These are phyloP conservation scores for Drechmeria coniospora DNA, from an alignment of 2,329 filamentous ascomycete genomes.

Conservation along the genomic window DNA sequence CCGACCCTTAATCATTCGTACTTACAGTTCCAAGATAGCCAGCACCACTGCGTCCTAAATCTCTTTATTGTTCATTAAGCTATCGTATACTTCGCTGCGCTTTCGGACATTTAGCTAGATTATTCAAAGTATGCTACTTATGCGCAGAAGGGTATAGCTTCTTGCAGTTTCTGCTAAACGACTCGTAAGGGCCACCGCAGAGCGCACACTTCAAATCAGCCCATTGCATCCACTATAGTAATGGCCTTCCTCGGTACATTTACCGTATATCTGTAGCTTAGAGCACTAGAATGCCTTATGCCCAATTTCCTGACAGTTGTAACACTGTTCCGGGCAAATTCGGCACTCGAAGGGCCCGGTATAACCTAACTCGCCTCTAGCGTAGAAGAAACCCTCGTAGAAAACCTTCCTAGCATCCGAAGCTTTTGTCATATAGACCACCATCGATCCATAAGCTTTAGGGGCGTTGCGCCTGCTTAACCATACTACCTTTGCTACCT, in stretches of 20 bases:
- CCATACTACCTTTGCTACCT: conserved; percentile 10
- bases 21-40: conserved; percentile 7
- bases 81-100: conserved; percentile 5
- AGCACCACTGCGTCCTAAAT: conserved; percentile 5
- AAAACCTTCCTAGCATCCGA: conserved; percentile 7
- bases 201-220: conserved; percentile 6
- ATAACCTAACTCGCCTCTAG: conserved; percentile 7
- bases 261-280: conserved; percentile 8
- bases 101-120: conserved; percentile 7
- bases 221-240: conserved; percentile 7
- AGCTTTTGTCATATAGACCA: conserved; percentile 8
- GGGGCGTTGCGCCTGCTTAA: conserved; percentile 8
- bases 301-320: conserved; percentile 14
- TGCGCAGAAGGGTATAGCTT: conserved; percentile 7
- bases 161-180: conserved; percentile 9
- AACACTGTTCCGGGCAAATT: conserved; percentile 11
- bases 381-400: conserved; percentile 9
- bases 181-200: conserved; percentile 8
- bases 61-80: conserved; percentile 8
- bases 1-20: conserved; percentile 4
- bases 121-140: conserved; percentile 7
- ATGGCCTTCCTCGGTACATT: conserved; percentile 7
- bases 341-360: conserved; percentile 8
- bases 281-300: conserved; percentile 13
- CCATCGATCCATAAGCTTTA: conserved; percentile 12